These are phyloP conservation scores for Komagataella pseudopastoris DNA, from an alignment of 805 yeast genomes.

Conservation along the genomic window DNA sequence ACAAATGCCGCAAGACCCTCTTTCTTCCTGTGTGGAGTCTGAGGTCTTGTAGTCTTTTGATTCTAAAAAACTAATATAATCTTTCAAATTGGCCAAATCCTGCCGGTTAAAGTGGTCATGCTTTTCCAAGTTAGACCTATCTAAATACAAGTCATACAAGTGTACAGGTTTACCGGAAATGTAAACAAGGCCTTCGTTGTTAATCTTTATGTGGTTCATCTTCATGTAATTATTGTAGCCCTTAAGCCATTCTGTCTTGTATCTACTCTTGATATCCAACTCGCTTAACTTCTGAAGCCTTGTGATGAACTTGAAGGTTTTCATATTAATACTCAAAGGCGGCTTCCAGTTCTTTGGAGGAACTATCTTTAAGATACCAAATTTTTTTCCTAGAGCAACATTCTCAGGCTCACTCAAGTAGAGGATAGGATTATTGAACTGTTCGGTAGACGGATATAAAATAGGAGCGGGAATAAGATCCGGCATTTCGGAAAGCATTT, in stretches of 20 bases:
- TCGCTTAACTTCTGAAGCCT: conserved; percentile 57
- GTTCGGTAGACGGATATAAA: conserved; percentile 26
- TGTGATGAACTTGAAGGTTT: conserved; percentile 49
- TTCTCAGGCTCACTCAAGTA: conserved; percentile 29
- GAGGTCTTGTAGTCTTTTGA: neutral
- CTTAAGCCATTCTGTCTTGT: conserved; percentile 45
- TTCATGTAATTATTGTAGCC: conserved; percentile 45
- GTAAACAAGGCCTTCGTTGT: conserved; percentile 4
- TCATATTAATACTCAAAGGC: conserved; percentile 37
- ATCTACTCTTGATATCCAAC: conserved; percentile 47
- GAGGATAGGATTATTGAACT: conserved; percentile 35
- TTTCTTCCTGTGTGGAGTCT: neutral
- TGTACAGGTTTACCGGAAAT: conserved; percentile 7
- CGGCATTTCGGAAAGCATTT: neutral
- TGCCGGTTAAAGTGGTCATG: neutral
- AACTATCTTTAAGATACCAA: conserved; percentile 36
- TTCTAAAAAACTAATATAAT: conserved; percentile 9
- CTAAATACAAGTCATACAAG: conserved; percentile 17
- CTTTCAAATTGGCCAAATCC: conserved; percentile 6
- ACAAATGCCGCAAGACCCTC: conserved; percentile 24
- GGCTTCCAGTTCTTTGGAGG: conserved; percentile 45
- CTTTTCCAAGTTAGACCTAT: neutral
- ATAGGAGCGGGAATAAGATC: conserved; percentile 7
- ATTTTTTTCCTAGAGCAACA: conserved; percentile 26
- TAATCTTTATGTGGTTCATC: conserved; percentile 20